These are phyloP conservation scores for Lentinula aciculospora DNA, from an alignment of 768 basidiomycete genomes.

Conservation along the genomic window DNA sequence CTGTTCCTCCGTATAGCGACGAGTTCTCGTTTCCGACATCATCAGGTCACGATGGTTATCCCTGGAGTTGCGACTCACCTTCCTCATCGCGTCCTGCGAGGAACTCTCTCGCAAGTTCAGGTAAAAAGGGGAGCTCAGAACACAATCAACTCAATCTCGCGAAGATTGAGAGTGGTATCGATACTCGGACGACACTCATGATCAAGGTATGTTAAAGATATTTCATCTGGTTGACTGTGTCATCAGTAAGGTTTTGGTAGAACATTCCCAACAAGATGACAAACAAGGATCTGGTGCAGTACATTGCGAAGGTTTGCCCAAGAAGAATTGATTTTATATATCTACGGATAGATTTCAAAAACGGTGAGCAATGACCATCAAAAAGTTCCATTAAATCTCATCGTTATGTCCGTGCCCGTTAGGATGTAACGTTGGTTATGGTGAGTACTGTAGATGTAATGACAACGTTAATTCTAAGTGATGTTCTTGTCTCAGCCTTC, in stretches of 20 bases:
- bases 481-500: constrained; percentile 41
- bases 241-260: neutral
- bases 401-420: constrained; percentile 1
- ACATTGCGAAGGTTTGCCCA: constrained; percentile 68
- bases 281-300: constrained; percentile 63
- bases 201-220: constrained; percentile 39
- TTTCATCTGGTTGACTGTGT: neutral
- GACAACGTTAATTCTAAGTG: neutral
- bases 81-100: neutral
- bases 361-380: constrained; percentile 39
- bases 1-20: neutral
- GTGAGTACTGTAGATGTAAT: neutral
- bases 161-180: constrained; percentile 70
- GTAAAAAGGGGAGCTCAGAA: constrained; percentile 19
- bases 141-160: constrained; percentile 61
- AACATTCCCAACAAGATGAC: constrained; percentile 93
- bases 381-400: neutral
- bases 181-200: constrained; percentile 84
- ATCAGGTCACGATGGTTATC: neutral
- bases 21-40: neutral
- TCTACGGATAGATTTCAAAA: constrained; percentile 80
- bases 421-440: constrained; percentile 67
- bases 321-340: constrained; percentile 83
- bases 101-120: neutral
- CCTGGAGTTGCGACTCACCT: neutral